Conservation (phyloP, 169 alveolate species). For the Plasmodium reichenowi region DNA sequence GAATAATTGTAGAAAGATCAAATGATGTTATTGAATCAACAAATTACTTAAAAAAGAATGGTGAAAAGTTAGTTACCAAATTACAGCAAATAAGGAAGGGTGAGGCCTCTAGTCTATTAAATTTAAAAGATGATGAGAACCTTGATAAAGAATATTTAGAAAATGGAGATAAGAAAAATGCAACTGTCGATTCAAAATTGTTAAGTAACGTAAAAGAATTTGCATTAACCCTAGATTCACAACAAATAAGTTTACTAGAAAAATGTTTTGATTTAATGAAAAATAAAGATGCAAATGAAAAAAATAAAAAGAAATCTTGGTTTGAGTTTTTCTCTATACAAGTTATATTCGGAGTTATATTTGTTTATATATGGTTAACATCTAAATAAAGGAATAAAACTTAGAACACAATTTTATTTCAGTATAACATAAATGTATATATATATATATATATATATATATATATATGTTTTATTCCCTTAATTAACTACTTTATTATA, state of each 20-base stretch:
- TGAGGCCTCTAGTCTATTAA: background rate
- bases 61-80: constrained; percentile 39
- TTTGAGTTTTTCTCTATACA: constrained; percentile 67
- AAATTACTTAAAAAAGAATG: constrained; percentile 67
- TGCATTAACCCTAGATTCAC: constrained; percentile 71
- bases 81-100: constrained; percentile 62
- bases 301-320: constrained; percentile 70
- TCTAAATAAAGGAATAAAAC: constrained; percentile 14
- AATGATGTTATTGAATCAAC: constrained; percentile 61
- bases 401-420: no score
- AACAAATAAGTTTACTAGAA: constrained; percentile 63
- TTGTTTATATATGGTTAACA: constrained; percentile 72
- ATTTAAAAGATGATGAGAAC: constrained; percentile 5
- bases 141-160: constrained; percentile 13
- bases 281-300: constrained; percentile 29
- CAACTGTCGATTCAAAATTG: constrained; percentile 10
- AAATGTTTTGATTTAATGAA: constrained; percentile 67
- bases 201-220: constrained; percentile 37
- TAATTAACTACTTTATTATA: no score
- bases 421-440: no score
- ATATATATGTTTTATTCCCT: no score
- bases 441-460: no score
- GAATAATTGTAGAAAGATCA: constrained; percentile 69
- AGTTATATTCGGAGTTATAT: constrained; percentile 72
- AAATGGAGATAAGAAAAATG: constrained; percentile 19